Conservation (phyloP, 441 rosid genomes). For the Eruca vesicaria region DNA sequence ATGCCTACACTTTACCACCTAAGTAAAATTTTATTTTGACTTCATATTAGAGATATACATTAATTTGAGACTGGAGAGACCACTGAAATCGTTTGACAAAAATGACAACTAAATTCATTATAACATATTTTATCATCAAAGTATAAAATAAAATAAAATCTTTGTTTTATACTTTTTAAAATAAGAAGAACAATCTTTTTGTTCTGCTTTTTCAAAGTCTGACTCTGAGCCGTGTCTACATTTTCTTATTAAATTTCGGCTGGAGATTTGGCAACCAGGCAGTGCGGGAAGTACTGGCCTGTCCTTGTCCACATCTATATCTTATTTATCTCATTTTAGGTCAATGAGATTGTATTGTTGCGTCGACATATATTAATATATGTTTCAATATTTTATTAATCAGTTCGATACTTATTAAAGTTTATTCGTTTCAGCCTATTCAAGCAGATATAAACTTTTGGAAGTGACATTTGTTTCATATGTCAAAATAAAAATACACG, state of each 20-base stretch:
- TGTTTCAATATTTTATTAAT: not conserved
- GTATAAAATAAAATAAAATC: not conserved
- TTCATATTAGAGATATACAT: no score
- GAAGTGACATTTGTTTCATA: not conserved
- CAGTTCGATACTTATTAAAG: not conserved
- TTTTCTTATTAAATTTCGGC: constrained; percentile 7
- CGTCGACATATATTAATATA: constrained; percentile 8
- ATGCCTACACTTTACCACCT: not conserved
- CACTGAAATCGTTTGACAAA: not conserved
- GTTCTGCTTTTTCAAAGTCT: not conserved
- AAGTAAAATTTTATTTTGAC: no score
- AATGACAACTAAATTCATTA: not conserved
- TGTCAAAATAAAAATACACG: not conserved
- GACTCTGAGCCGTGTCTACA: not conserved
- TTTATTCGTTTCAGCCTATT: not conserved
- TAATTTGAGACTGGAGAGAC: not conserved
- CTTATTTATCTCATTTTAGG: not conserved
- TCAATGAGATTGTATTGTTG: not conserved
- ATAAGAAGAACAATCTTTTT: not conserved
- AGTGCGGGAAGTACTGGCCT: not conserved
- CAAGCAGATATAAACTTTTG: not conserved
- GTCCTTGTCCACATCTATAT: constrained; percentile 19
- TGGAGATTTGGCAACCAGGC: constrained; percentile 17
- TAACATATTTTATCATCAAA: not conserved
- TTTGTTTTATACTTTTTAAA: no score